Evolutionary conservation across 2,329 filamentous ascomycete genomes (phyloP), one percentile per base, ranked within the genome.

Genomic region (Diplodia intermedia): DNA sequence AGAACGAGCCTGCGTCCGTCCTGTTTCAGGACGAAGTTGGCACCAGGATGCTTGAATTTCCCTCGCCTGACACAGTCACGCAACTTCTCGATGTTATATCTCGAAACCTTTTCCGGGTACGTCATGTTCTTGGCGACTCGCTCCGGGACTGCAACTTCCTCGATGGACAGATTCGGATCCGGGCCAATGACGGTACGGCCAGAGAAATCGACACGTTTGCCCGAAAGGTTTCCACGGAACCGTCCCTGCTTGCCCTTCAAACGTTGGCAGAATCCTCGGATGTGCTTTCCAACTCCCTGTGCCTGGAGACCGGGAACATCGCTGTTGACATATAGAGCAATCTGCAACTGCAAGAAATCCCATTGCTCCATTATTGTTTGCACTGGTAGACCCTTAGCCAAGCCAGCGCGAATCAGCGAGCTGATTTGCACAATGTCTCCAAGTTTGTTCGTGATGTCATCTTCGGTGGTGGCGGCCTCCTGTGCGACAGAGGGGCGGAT

Each of bases 161-260:
- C 93, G 71, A 99, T 93, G 20, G 91, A 89, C 60, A 99, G 79
- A 74, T 99, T 99, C 3, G 95, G 95, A 79, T 99, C 95, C 0
- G 95, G 95, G 0, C 94, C 97, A 79, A 99, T 99, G 79, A 99
- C 95, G 0, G 95, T 99, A 78, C 95, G 89, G 20, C 93, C 95
- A 12, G 95, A 99, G 79, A 98, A 99, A 77, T 99, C 94, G 66
- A 99, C 95, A 86, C 95, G 94, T 81, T 99, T 99, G 77, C 95
- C 95, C 0, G 94, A 98, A 69, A 99, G 80, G 75, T 99, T 99
- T 69, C 96, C 95, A 81, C 95, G 90, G 80, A 99, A 99, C 66
- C 95, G 92, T 66, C 95, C 95, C 76, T 98, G 94, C 76, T 99
- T 99, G 72, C 95, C 95, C 81, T 99, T 99, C 57, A 99, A 81